These are phyloP conservation scores for Penicillium sp. DNA, from an alignment of 2,329 filamentous ascomycete species.

Conservation along the genomic window DNA sequence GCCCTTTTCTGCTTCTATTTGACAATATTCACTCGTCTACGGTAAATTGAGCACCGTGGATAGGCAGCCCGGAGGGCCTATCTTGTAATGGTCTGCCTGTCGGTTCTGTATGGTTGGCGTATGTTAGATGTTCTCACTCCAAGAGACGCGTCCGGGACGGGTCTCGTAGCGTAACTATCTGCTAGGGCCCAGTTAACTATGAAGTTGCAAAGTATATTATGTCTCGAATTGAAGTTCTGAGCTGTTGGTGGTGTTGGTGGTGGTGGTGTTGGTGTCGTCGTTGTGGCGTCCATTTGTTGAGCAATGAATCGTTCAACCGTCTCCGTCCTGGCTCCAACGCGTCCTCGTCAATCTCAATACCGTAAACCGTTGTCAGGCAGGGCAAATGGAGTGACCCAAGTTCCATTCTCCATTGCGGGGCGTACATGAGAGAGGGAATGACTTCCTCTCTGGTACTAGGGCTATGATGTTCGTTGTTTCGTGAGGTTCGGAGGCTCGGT, in stretches of 20 bases:
- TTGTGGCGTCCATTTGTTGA: slow-evolving; percentile 2
- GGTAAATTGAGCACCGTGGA: slow-evolving; percentile 5
- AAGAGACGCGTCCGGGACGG: too few relatives aligned
- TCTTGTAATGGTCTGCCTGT: too few relatives aligned
- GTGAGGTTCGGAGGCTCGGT: slow-evolving; percentile 3
- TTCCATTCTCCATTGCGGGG: slow-evolving; percentile 3
- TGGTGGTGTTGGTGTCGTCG: background rate
- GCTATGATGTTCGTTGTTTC: slow-evolving; percentile 1
- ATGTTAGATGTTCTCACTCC: too few relatives aligned
- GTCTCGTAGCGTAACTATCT: background rate
- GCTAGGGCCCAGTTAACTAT: slow-evolving; percentile 1
- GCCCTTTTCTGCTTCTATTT: slow-evolving; percentile 5
- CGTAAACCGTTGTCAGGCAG: slow-evolving; percentile 6
- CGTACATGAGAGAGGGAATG: slow-evolving; percentile 2
- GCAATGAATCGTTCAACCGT: slow-evolving; percentile 1
- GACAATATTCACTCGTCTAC: slow-evolving; percentile 5
- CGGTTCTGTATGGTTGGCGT: too few relatives aligned
- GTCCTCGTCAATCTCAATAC: slow-evolving; percentile 1
- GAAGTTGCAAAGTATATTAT: slow-evolving; percentile 2
- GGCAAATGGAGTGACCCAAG: slow-evolving; percentile 5
- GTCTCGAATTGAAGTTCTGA: slow-evolving; percentile 1
- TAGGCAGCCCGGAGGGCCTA: too few relatives aligned
- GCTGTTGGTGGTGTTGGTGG: slow-evolving; percentile 3
- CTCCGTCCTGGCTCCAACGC: slow-evolving; percentile 1
- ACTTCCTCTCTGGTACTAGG: slow-evolving; percentile 1